Conservation (phyloP, 2,329 filamentous ascomycete species). For the Xylaria polymorpha region DNA sequence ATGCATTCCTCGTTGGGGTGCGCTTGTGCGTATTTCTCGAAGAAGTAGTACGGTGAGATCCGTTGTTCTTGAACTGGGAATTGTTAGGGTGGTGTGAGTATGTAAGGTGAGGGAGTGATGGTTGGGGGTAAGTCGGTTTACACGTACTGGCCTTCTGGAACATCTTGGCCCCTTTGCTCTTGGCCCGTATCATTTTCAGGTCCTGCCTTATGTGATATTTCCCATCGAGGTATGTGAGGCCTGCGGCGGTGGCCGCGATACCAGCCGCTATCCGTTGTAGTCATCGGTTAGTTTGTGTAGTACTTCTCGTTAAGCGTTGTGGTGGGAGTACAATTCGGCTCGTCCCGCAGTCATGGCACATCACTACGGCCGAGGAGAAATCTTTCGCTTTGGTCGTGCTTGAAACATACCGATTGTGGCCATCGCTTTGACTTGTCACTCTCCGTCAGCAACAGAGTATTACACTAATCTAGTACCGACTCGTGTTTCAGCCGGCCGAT, state of each 20-base stretch:
- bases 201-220: slow-evolving; percentile 76
- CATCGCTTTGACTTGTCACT: slow-evolving; percentile 20
- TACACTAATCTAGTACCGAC: neutral
- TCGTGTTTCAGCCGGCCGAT: neutral
- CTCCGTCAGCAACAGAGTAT: slow-evolving; percentile 6
- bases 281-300: slow-evolving; percentile 16
- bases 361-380: too few species aligned
- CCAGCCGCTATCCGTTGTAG: slow-evolving; percentile 44
- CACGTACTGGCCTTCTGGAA: slow-evolving; percentile 60
- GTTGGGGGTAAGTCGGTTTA: neutral
- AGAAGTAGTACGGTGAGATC: slow-evolving; percentile 72
- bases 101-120: slow-evolving; percentile 22
- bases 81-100: slow-evolving; percentile 12
- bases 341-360: neutral
- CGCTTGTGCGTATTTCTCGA: slow-evolving; percentile 66
- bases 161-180: slow-evolving; percentile 57
- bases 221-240: slow-evolving; percentile 72
- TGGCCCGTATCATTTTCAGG: slow-evolving; percentile 57
- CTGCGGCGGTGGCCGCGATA: slow-evolving; percentile 52
- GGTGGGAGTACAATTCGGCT: neutral
- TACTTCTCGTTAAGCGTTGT: neutral
- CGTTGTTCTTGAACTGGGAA: slow-evolving; percentile 61
- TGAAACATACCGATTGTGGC: slow-evolving; percentile 36
- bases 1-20: slow-evolving; percentile 68
- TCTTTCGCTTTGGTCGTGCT: neutral